Evolutionary conservation across 2,329 filamentous ascomycete genomes (phyloP).

Genomic region (Onygenales sp.): DNA sequence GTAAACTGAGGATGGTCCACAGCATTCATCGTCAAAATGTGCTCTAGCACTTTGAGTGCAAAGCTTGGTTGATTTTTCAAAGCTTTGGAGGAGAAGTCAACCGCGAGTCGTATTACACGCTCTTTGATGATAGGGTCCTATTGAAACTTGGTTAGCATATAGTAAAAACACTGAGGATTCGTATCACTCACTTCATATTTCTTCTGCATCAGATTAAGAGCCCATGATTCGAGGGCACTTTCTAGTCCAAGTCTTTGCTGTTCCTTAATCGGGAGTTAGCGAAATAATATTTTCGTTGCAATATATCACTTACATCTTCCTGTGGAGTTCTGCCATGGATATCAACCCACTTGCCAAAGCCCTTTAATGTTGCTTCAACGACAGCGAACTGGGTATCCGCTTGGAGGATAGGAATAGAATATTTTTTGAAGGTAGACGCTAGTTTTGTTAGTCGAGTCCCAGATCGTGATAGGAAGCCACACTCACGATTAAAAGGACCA

Average conservation of each 20-base stretch:
- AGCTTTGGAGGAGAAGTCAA: conserved; percentile 74
- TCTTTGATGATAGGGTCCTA: conserved; percentile 75
- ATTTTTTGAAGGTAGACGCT: conserved; percentile 32
- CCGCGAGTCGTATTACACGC: conserved; percentile 68
- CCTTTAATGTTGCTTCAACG: conserved; percentile 79
- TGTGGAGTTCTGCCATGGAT: conserved; percentile 43
- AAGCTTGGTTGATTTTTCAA: conserved; percentile 68
- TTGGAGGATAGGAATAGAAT: conserved; percentile 44
- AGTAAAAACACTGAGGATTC: background rate
- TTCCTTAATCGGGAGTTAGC: conserved; percentile 17
- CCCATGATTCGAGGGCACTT: conserved; percentile 31
- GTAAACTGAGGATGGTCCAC: conserved; percentile 59
- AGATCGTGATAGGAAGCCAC: background rate
- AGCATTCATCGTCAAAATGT: conserved; percentile 79
- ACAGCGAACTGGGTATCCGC: conserved; percentile 86
- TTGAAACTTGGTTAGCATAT: background rate
- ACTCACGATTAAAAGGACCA: conserved; percentile 56
- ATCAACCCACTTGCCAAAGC: conserved; percentile 71
- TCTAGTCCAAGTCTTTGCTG: conserved; percentile 30
- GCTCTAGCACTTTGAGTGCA: conserved; percentile 81
- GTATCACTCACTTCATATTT: conserved; percentile 26
- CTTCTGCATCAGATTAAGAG: conserved; percentile 29
- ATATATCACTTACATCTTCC: conserved; percentile 30
- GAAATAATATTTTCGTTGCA: background rate
- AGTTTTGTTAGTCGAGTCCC: conserved; percentile 1